Evolutionary conservation across 1,139 yeast genomes (phyloP).

Genomic region (Pichia sp.): DNA sequence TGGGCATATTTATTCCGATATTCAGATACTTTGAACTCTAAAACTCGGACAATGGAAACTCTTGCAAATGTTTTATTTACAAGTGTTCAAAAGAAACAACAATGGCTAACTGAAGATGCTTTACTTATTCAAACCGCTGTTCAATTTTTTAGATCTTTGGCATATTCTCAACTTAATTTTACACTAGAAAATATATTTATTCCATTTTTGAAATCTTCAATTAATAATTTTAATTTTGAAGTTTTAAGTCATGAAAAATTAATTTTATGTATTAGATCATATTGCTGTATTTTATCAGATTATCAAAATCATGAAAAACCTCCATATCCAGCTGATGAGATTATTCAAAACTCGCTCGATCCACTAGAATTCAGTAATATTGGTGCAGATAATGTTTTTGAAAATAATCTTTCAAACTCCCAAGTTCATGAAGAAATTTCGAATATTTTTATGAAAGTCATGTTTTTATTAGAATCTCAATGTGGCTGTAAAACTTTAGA

Average conservation of each 20-base stretch:
- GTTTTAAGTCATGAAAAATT: constrained; percentile 62
- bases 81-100: constrained; percentile 50
- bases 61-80: constrained; percentile 44
- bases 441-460: constrained; percentile 49
- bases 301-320: constrained; percentile 54
- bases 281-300: constrained; percentile 63
- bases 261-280: constrained; percentile 64
- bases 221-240: constrained; percentile 55
- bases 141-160: constrained; percentile 67
- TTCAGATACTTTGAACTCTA: constrained; percentile 81
- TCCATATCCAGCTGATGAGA: constrained; percentile 65
- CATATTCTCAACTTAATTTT: constrained; percentile 72
- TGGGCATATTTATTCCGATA: constrained; percentile 90
- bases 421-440: constrained; percentile 72
- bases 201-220: constrained; percentile 50
- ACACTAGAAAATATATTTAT: constrained; percentile 70
- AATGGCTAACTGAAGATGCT: constrained; percentile 63
- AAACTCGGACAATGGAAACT: constrained; percentile 58
- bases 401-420: constrained; percentile 40
- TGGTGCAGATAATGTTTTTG: constrained; percentile 29
- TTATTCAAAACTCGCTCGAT: constrained; percentile 33
- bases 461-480: constrained; percentile 53
- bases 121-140: constrained; percentile 59
- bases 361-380: constrained; percentile 27
- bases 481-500: constrained; percentile 40